Conservation (phyloP, 768 basidiomycete species). For the Boletales sp. region DNA sequence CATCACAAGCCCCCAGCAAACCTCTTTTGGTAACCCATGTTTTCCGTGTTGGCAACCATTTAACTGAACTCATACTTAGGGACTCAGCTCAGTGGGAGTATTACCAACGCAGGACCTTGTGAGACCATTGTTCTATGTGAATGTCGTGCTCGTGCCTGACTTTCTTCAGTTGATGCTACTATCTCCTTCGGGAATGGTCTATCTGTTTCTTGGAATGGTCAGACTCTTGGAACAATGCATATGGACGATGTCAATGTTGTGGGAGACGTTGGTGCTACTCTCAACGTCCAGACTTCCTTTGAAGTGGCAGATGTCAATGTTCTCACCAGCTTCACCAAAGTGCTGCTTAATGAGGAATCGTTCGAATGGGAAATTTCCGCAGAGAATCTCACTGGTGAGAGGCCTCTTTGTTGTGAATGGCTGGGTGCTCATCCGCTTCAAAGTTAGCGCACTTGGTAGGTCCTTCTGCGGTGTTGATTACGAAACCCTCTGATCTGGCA, state of each 20-base stretch:
- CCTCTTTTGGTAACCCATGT: constrained; percentile 47
- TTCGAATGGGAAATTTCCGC: constrained; percentile 71
- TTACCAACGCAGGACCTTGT: constrained; percentile 73
- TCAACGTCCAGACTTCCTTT: constrained; percentile 54
- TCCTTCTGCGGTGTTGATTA: neutral
- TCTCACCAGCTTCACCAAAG: constrained; percentile 63
- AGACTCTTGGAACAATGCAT: constrained; percentile 53
- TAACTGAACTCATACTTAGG: constrained; percentile 29
- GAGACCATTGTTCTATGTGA: constrained; percentile 22
- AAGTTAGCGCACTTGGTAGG: constrained; percentile 57
- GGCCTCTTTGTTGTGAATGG: neutral
- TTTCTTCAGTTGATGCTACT: constrained; percentile 53
- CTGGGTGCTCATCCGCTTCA: constrained; percentile 7
- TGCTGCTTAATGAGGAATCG: constrained; percentile 56
- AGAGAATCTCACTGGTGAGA: constrained; percentile 56
- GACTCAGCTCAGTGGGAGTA: constrained; percentile 54
- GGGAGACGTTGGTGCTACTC: constrained; percentile 60
- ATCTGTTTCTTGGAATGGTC: constrained; percentile 56
- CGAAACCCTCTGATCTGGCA: neutral
- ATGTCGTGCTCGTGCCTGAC: constrained; percentile 4
- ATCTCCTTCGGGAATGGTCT: constrained; percentile 65
- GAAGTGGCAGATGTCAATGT: constrained; percentile 53
- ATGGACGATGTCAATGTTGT: constrained; percentile 57
- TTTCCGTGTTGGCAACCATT: neutral
- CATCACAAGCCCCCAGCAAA: constrained; percentile 55